phyloP scores from a whole-genome alignment of 768 basidiomycete species.

The Exsudoporus frostii region DNA sequence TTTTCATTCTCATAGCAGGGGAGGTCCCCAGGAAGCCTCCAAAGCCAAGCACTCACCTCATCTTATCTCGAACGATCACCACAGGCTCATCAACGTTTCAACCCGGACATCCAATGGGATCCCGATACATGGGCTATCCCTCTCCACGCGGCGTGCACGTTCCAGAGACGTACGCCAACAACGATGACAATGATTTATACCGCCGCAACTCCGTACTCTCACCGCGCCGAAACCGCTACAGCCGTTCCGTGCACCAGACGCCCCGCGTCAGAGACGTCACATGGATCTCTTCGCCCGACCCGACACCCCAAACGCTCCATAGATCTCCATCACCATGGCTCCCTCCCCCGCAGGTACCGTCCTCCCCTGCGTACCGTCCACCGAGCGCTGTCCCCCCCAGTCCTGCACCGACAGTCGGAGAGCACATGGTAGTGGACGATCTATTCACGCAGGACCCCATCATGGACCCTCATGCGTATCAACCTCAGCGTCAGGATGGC shows the following conservation, averaged over 20 bases:
- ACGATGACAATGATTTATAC: slow-evolving; percentile 9
- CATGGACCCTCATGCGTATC: slow-evolving; percentile 4
- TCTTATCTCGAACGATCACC: neutral
- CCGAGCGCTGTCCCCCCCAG: slow-evolving; percentile 16
- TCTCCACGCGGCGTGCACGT: slow-evolving; percentile 25
- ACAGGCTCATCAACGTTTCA: neutral
- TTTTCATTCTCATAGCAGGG: neutral
- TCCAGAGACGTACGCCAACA: slow-evolving; percentile 9
- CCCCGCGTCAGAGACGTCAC: slow-evolving; percentile 23
- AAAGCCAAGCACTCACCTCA: neutral
- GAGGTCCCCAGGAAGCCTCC: neutral
- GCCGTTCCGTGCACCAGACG: slow-evolving; percentile 15
- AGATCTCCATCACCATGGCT: slow-evolving; percentile 2
- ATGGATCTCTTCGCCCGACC: slow-evolving; percentile 23
- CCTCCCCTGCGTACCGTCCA: slow-evolving; percentile 13
- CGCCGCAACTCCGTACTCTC: neutral
- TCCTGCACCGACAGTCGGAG: slow-evolving; percentile 27
- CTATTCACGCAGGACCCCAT: neutral
- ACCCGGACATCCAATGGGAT: slow-evolving; percentile 20
- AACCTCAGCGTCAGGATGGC: slow-evolving; percentile 4
- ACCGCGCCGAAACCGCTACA: slow-evolving; percentile 22
- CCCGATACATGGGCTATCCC: slow-evolving; percentile 14
- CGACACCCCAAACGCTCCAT: slow-evolving; percentile 8
- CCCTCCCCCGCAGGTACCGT: slow-evolving; percentile 1
- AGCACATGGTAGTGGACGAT: slow-evolving; percentile 29